Conservation (phyloP, 2,329 filamentous ascomycete species). For the Dothistroma pini region DNA sequence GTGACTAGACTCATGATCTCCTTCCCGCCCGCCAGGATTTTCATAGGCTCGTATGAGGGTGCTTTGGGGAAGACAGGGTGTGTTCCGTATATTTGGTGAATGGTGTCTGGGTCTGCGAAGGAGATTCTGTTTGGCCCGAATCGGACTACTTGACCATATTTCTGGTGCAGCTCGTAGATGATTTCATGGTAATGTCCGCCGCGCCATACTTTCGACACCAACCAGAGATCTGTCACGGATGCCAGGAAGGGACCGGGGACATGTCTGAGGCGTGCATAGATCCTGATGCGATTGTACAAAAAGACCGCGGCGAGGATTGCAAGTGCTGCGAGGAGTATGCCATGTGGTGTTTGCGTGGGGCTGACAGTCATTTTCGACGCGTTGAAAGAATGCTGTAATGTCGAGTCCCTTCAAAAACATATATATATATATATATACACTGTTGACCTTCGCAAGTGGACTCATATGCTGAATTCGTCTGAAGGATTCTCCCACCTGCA, state of each 20-base stretch:
- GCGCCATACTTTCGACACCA: conserved; percentile 9
- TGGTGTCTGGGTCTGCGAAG: conserved; percentile 11
- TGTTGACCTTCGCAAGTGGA: no score
- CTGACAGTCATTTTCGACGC: not conserved
- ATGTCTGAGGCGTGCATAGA: conserved; percentile 2
- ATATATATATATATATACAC: no score
- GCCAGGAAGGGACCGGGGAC: conserved; percentile 14
- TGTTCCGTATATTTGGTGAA: conserved; percentile 14
- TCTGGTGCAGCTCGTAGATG: conserved; percentile 35
- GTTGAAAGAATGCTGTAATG: not conserved
- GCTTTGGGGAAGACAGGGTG: conserved; percentile 5
- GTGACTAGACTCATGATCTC: conserved; percentile 12
- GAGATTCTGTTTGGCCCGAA: conserved; percentile 29
- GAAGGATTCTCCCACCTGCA: no score
- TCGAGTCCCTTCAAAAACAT: no score
- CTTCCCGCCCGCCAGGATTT: conserved; percentile 9
- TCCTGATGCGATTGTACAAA: not conserved
- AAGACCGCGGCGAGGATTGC: not conserved
- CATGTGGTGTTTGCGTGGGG: not conserved
- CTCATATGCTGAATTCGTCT: no score
- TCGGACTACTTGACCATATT: conserved; percentile 30
- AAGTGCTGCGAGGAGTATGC: not conserved
- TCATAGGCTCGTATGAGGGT: conserved; percentile 13
- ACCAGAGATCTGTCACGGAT: conserved; percentile 15
- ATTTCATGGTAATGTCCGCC: conserved; percentile 9